phyloP scores from a whole-genome alignment of 495 filamentous ascomycete genomes.

The Aspergillus baeticus region DNA sequence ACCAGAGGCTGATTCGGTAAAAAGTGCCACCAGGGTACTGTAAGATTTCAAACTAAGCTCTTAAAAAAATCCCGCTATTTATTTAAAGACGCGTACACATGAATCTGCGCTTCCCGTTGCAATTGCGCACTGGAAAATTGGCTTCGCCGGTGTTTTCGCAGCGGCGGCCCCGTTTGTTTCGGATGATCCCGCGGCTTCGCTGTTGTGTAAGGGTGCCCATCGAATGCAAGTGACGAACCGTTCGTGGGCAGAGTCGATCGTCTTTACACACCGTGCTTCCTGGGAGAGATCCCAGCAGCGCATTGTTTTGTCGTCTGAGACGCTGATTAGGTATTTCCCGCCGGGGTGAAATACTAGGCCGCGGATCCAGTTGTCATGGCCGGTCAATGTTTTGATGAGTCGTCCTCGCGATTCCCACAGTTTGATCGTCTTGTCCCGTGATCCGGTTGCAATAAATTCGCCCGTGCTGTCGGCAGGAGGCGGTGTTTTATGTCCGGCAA shows the following conservation, averaged over 20 bases:
- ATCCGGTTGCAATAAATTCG: slow-evolving; percentile 90
- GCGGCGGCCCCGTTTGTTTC: not conserved
- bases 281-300: slow-evolving; percentile 94
- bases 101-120: slow-evolving; percentile 53
- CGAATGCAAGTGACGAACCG: slow-evolving; percentile 86
- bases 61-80: not conserved
- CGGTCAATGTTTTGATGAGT: slow-evolving; percentile 80
- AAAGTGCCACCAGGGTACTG: no score
- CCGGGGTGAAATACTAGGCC: slow-evolving; percentile 88
- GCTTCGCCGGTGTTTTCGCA: slow-evolving; percentile 20
- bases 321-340: slow-evolving; percentile 86
- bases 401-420: slow-evolving; percentile 88
- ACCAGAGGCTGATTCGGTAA: no score
- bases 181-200: slow-evolving; percentile 45
- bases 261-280: slow-evolving; percentile 87
- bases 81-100: slow-evolving; percentile 13
- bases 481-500: slow-evolving; percentile 84
- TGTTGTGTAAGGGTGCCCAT: slow-evolving; percentile 73
- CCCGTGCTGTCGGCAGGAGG: slow-evolving; percentile 68
- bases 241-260: slow-evolving; percentile 69
- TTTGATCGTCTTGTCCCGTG: slow-evolving; percentile 87
- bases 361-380: slow-evolving; percentile 97
- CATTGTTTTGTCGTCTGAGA: slow-evolving; percentile 87
- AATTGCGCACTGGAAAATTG: slow-evolving; percentile 58
- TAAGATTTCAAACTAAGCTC: no score